Evolutionary conservation across 1,284 basidiomycete species (phyloP).

Genomic region (Volvariella volvacea): DNA sequence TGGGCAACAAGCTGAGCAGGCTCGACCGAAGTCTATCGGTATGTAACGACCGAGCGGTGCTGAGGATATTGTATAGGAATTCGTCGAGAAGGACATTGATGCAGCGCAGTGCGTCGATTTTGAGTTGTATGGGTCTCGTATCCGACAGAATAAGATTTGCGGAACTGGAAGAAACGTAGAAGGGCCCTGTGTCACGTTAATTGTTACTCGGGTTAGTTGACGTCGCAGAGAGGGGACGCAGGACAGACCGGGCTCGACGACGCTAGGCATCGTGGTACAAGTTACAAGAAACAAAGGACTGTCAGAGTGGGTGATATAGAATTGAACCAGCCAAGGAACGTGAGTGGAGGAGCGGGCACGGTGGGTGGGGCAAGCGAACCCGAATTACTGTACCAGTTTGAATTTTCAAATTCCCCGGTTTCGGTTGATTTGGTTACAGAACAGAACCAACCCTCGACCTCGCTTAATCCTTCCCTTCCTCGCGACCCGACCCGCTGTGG

Average conservation of each 20-base stretch:
- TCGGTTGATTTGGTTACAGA: too few relatives aligned
- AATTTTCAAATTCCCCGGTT: too few relatives aligned
- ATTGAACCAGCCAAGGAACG: background rate
- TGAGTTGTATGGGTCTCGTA: slow-evolving; percentile 82
- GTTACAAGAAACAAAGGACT: slow-evolving; percentile 14
- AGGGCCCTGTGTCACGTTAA: slow-evolving; percentile 37
- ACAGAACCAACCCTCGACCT: too few relatives aligned
- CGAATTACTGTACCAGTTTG: too few relatives aligned
- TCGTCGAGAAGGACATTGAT: slow-evolving; percentile 89
- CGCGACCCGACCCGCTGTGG: too few relatives aligned
- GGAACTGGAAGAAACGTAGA: slow-evolving; percentile 72
- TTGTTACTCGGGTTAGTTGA: slow-evolving; percentile 6
- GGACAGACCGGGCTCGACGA: slow-evolving; percentile 24
- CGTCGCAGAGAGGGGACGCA: background rate
- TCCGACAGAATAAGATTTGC: slow-evolving; percentile 89
- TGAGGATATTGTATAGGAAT: slow-evolving; percentile 70
- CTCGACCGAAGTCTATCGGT: slow-evolving; percentile 72
- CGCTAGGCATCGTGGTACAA: slow-evolving; percentile 32
- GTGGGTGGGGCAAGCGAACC: too few relatives aligned
- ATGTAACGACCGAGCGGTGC: slow-evolving; percentile 64
- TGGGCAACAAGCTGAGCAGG: slow-evolving; percentile 68
- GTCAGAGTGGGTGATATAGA: slow-evolving; percentile 12
- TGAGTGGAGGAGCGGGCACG: background rate
- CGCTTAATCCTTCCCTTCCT: too few relatives aligned
- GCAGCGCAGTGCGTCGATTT: slow-evolving; percentile 61